Conservation (phyloP, 163 green algal species). For the Chlorella variabilis region DNA sequence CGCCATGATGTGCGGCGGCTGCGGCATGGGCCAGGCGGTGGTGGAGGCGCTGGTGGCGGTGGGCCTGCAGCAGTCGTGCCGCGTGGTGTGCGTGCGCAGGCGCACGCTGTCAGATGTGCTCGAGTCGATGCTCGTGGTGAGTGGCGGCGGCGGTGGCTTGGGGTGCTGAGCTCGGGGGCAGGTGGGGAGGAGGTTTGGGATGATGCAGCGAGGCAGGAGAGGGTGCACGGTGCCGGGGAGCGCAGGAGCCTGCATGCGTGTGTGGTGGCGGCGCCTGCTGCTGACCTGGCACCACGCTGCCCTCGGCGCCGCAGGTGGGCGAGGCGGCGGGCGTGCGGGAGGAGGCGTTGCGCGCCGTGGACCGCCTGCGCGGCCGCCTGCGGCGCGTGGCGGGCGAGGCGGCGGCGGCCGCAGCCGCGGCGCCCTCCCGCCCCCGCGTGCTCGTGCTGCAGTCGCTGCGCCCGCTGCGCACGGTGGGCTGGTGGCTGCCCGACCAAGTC, state of each 20-base stretch:
- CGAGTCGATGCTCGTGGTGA: slow-evolving; percentile 64
- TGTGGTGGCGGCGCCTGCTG: background rate
- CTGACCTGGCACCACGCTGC: background rate
- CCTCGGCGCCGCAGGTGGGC: slow-evolving; percentile 66
- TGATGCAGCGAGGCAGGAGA: too few species aligned
- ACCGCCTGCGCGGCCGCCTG: slow-evolving; percentile 72
- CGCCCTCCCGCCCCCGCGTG: slow-evolving; percentile 38
- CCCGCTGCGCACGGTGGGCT: slow-evolving; percentile 61
- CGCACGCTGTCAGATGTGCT: slow-evolving; percentile 67
- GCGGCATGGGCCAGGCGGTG: slow-evolving; percentile 31
- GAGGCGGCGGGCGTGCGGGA: slow-evolving; percentile 63
- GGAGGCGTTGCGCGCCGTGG: slow-evolving; percentile 68
- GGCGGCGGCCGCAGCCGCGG: slow-evolving; percentile 29
- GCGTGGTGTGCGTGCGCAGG: slow-evolving; percentile 38
- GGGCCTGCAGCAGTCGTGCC: slow-evolving; percentile 37
- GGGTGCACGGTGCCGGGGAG: too few species aligned
- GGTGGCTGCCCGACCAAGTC: slow-evolving; percentile 92
- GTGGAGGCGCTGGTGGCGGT: slow-evolving; percentile 42
- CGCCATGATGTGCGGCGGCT: background rate
- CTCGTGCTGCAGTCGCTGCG: slow-evolving; percentile 49
- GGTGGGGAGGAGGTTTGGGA: too few species aligned
- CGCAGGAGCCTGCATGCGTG: too few species aligned
- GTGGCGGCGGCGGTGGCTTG: background rate
- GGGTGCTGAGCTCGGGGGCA: background rate
- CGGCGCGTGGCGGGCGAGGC: slow-evolving; percentile 60